phyloP scores from a whole-genome alignment of 2,329 filamentous ascomycete species.

The Penicillium corylophilum region DNA sequence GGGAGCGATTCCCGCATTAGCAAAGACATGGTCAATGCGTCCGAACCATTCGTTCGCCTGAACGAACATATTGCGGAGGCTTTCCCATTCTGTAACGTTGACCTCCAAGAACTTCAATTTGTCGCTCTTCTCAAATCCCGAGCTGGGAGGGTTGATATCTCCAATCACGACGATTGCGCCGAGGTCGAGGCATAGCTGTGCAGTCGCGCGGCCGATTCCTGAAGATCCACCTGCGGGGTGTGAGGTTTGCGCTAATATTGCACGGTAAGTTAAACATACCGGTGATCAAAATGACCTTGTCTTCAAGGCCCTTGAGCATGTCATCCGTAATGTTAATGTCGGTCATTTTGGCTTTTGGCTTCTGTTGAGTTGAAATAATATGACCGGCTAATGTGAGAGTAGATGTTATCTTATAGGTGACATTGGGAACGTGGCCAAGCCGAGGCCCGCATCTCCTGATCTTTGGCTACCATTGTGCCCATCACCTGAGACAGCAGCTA shows the following conservation, averaged over 20 bases:
- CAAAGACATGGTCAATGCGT: constrained; percentile 50
- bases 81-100: constrained; percentile 53
- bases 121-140: constrained; percentile 14
- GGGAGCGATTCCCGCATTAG: constrained; percentile 57
- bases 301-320: constrained; percentile 46
- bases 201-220: constrained; percentile 61
- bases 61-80: constrained; percentile 54
- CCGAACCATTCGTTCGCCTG: constrained; percentile 45
- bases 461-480: background rate
- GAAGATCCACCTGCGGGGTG: constrained; percentile 52
- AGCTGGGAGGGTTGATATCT: constrained; percentile 50
- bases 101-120: constrained; percentile 46
- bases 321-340: constrained; percentile 49
- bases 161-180: constrained; percentile 57
- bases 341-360: constrained; percentile 35
- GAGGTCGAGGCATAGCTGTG: constrained; percentile 50
- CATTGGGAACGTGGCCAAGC: background rate
- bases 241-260: background rate
- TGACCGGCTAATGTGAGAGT: background rate
- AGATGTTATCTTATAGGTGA: background rate
- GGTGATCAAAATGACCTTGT: constrained; percentile 55
- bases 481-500: background rate
- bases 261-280: constrained; percentile 34
- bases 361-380: background rate
- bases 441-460: background rate